A percentile compares a stretch with the other conserved stretches of the same genome.
phyloP scores from a whole-genome alignment of 352 stramenopile genomes.

The Plasmopara halstedii region DNA sequence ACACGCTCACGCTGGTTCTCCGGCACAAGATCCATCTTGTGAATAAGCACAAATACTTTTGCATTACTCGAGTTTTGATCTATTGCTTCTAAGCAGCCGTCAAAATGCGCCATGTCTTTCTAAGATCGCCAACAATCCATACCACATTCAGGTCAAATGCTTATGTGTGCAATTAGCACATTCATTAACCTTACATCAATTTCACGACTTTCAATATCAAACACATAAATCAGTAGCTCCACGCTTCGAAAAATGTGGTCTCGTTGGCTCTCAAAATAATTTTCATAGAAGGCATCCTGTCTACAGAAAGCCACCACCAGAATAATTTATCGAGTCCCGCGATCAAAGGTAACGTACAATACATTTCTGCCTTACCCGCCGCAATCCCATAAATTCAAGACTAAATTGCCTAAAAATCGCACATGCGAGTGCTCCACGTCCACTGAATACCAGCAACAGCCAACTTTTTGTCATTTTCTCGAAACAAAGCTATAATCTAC shows the following conservation, averaged over 20 bases:
- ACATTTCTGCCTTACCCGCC: slow-evolving; percentile 65
- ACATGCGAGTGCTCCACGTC: slow-evolving; percentile 91
- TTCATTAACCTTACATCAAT: slow-evolving; percentile 42
- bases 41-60: slow-evolving; percentile 98
- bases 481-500: too few relatives aligned
- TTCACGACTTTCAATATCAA: slow-evolving; percentile 93
- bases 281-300: slow-evolving; percentile 99
- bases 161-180: not conserved
- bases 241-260: slow-evolving; percentile 99
- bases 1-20: slow-evolving; percentile 82
- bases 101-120: slow-evolving; percentile 98
- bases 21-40: slow-evolving; percentile 99
- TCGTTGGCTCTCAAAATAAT: slow-evolving; percentile 98
- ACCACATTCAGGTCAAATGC: slow-evolving; percentile 3
- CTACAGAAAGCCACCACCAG: slow-evolving; percentile 30
- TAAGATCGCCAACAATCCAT: slow-evolving; percentile 32
- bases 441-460: slow-evolving; percentile 38
- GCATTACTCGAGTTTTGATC: slow-evolving; percentile 98
- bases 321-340: not conserved
- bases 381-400: slow-evolving; percentile 99
- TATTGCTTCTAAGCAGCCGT: slow-evolving; percentile 96
- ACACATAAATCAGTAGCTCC: slow-evolving; percentile 98
- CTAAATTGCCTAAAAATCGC: slow-evolving; percentile 97
- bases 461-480: slow-evolving; percentile 1
- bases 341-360: not conserved